Evolutionary conservation across 2,329 filamentous ascomycete species (phyloP).

Genomic region (Aspergillus sp.): DNA sequence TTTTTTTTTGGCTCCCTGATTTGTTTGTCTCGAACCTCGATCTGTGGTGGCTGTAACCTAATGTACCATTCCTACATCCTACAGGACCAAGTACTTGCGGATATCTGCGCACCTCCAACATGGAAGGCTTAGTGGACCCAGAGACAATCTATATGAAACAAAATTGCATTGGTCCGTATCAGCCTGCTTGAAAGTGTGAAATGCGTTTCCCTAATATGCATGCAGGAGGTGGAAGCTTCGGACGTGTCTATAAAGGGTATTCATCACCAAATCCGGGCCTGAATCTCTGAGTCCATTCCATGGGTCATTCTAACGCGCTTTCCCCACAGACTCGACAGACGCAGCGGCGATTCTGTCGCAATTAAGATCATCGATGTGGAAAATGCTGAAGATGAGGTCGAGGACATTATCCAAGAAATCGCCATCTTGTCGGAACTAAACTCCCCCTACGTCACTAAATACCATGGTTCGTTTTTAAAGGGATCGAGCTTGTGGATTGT

Average conservation of each 20-base stretch:
- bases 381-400: constrained; percentile 97
- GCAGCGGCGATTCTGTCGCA: constrained; percentile 87
- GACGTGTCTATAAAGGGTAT: constrained; percentile 97
- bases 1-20: neutral
- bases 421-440: constrained; percentile 94
- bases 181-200: constrained; percentile 2
- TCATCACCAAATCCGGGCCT: constrained; percentile 15
- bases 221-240: constrained; percentile 91
- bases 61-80: neutral
- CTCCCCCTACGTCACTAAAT: constrained; percentile 95
- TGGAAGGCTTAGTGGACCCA: constrained; percentile 68
- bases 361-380: constrained; percentile 99
- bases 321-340: constrained; percentile 74
- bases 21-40: neutral
- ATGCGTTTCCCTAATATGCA: constrained; percentile 21
- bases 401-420: constrained; percentile 99
- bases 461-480: constrained; percentile 95
- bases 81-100: neutral
- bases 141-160: constrained; percentile 92
- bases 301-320: constrained; percentile 5
- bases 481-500: constrained; percentile 98
- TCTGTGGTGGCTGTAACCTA: neutral
- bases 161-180: constrained; percentile 73
- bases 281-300: constrained; percentile 1
- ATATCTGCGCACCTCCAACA: constrained; percentile 21